Conservation (phyloP, 768 basidiomycete genomes). For the Boletus subparvulus region DNA sequence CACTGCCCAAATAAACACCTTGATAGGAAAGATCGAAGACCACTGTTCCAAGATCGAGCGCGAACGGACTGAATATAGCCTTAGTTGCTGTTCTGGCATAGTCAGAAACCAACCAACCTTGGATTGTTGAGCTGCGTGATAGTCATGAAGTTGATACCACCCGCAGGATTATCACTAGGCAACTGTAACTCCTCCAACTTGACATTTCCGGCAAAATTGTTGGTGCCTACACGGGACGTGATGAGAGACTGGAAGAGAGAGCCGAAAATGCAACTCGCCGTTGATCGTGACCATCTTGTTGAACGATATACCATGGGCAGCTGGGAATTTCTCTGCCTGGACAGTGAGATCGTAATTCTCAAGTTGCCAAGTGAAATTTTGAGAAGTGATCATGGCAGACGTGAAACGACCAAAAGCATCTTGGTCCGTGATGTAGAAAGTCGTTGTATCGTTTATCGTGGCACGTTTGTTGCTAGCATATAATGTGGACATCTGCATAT, state of each 20-base stretch:
- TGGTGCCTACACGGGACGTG: conserved; percentile 43
- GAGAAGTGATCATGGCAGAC: conserved; percentile 59
- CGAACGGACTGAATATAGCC: conserved; percentile 51
- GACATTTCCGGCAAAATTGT: conserved; percentile 60
- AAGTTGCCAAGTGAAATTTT: conserved; percentile 68
- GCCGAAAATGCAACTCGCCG: conserved; percentile 36
- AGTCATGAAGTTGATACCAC: conserved; percentile 66
- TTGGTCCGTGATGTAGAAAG: conserved; percentile 56
- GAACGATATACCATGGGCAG: conserved; percentile 63
- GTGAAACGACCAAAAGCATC: conserved; percentile 63
- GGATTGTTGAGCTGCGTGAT: conserved; percentile 55
- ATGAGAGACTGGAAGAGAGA: not conserved
- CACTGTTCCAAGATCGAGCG: conserved; percentile 66
- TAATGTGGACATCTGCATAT: conserved; percentile 48
- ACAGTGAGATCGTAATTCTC: conserved; percentile 56
- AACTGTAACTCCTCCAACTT: conserved; percentile 57
- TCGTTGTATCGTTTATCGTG: conserved; percentile 56
- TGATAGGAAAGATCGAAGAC: conserved; percentile 61
- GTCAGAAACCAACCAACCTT: conserved; percentile 39
- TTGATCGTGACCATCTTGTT: conserved; percentile 57
- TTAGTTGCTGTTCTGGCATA: not conserved
- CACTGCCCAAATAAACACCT: conserved; percentile 54
- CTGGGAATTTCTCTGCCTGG: conserved; percentile 66
- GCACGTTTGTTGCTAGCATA: conserved; percentile 56
- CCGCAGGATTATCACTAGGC: conserved; percentile 62